These are phyloP conservation scores for Aquilaria malaccensis DNA, from an alignment of 345 rosid genomes.

Conservation along the genomic window DNA sequence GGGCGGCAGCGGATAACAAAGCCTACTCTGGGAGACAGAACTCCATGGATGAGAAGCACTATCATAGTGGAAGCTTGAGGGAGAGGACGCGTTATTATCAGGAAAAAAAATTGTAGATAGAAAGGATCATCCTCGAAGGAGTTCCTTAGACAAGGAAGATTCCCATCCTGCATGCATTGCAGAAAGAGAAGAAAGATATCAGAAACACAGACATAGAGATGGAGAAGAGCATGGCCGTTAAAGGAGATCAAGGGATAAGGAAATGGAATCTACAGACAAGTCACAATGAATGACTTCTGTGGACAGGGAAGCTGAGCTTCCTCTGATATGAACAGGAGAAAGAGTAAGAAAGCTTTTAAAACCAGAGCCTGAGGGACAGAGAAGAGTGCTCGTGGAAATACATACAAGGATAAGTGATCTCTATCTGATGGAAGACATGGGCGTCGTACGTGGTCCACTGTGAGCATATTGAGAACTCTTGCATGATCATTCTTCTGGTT, in stretches of 20 bases:
- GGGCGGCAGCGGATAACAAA: constrained; percentile 28
- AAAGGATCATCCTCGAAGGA: constrained; percentile 17
- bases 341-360: too few species aligned
- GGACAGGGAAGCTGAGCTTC: too few species aligned
- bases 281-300: too few species aligned
- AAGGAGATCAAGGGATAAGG: constrained; percentile 22
- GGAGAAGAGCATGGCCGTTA: not conserved
- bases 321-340: too few species aligned
- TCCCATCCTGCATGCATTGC: constrained; percentile 9
- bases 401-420: too few species aligned
- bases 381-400: too few species aligned
- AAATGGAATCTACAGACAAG: not conserved
- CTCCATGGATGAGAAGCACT: constrained; percentile 12
- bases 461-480: too few species aligned
- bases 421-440: too few species aligned
- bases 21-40: constrained; percentile 2
- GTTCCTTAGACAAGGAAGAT: constrained; percentile 27
- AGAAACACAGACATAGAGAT: not conserved
- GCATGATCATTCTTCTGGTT: too few species aligned
- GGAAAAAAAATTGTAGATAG: constrained; percentile 12
- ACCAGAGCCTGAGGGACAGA: too few species aligned
- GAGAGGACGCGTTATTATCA: constrained; percentile 23
- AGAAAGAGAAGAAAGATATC: constrained; percentile 24
- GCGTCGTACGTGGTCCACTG: too few species aligned
- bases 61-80: constrained; percentile 4